A percentile compares a stretch with the other conserved stretches of the same genome.
Conservation (phyloP, 805 yeast species). For the Starmerella bacillaris region DNA sequence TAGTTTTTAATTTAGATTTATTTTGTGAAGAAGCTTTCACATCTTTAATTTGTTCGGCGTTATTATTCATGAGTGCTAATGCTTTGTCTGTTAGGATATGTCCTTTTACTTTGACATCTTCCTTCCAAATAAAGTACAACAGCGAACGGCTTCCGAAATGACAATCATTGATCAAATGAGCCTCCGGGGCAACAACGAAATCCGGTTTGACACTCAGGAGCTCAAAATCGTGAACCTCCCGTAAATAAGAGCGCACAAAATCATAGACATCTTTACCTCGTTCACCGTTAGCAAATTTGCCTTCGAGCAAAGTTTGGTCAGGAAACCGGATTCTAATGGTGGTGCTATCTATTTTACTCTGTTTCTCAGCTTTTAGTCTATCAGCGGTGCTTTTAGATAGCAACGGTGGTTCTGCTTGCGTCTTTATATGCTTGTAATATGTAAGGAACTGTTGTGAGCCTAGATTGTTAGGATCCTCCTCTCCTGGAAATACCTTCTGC, state of each 20-base stretch:
- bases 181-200: slow-evolving; percentile 20
- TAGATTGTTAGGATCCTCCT: slow-evolving; percentile 29
- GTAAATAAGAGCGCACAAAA: slow-evolving; percentile 21
- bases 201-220: slow-evolving; percentile 36
- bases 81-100: slow-evolving; percentile 13
- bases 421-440: slow-evolving; percentile 34
- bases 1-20: no score
- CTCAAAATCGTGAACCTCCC: slow-evolving; percentile 23
- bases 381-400: slow-evolving; percentile 28
- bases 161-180: slow-evolving; percentile 25
- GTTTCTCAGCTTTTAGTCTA: slow-evolving; percentile 18
- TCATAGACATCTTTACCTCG: slow-evolving; percentile 24
- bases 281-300: slow-evolving; percentile 31
- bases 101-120: neutral
- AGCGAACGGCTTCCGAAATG: slow-evolving; percentile 33
- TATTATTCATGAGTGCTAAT: slow-evolving; percentile 1
- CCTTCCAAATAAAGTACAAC: slow-evolving; percentile 24
- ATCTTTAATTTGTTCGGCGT: neutral
- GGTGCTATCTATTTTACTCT: slow-evolving; percentile 21
- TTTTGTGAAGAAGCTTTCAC: no score
- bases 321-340: slow-evolving; percentile 40
- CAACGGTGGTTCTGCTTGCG: slow-evolving; percentile 26
- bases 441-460: slow-evolving; percentile 35
- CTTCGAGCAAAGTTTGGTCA: slow-evolving; percentile 35
- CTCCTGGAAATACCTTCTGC: no score